phyloP scores from a whole-genome alignment of 2,329 filamentous ascomycete species.

The Scorias spongiosa region DNA sequence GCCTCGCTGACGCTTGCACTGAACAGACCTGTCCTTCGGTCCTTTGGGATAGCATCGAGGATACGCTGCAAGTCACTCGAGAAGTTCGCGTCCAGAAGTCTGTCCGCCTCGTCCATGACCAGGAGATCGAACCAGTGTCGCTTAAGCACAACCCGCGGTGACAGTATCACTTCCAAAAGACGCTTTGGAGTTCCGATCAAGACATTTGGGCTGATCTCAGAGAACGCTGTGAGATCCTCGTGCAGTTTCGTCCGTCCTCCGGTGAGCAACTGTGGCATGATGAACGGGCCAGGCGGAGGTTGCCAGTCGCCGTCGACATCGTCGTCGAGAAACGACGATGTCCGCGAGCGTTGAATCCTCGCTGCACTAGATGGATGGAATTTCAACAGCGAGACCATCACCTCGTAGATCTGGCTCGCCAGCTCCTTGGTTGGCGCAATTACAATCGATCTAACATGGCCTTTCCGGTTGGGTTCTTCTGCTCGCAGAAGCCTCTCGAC shows the following conservation, averaged over 20 bases:
- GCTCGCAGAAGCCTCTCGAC: conserved; percentile 67
- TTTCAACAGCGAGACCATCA: conserved; percentile 58
- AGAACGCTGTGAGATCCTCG: conserved; percentile 74
- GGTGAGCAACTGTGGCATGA: conserved; percentile 77
- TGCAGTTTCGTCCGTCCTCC: conserved; percentile 68
- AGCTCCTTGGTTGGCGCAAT: conserved; percentile 87
- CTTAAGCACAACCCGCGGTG: conserved; percentile 34
- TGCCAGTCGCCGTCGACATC: conserved; percentile 23
- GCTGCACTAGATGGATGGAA: conserved; percentile 73
- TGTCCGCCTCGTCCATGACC: conserved; percentile 87
- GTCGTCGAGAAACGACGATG: conserved; percentile 14
- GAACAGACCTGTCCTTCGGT: conserved; percentile 83
- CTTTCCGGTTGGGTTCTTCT: conserved; percentile 70
- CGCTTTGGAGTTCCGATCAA: conserved; percentile 83
- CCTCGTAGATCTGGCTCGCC: conserved; percentile 75
- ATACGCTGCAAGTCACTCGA: conserved; percentile 82
- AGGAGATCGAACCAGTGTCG: conserved; percentile 59
- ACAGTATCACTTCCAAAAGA: conserved; percentile 74
- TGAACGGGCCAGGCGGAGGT: conserved; percentile 32
- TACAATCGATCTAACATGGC: conserved; percentile 81
- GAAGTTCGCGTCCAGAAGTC: conserved; percentile 84
- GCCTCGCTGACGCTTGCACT: conserved; percentile 94
- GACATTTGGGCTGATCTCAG: conserved; percentile 73
- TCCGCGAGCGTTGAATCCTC: conserved; percentile 37
- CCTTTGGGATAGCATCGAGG: conserved; percentile 71